These are phyloP conservation scores for Paraurostyla sp. DNA, from an alignment of 73 alveolate species.

Conservation along the genomic window DNA sequence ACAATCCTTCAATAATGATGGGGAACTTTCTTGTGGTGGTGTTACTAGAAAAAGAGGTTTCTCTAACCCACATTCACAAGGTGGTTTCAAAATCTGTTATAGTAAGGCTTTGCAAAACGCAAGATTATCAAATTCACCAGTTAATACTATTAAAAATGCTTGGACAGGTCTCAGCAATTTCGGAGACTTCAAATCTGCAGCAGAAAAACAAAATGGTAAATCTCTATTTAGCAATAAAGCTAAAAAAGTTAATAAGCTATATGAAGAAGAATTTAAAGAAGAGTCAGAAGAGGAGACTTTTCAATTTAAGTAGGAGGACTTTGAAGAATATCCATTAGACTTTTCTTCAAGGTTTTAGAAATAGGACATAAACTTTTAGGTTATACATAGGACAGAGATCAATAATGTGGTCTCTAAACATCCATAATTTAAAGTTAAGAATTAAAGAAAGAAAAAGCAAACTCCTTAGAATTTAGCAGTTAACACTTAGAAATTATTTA, in stretches of 20 bases:
- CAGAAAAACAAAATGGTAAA: background rate
- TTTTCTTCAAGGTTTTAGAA: background rate
- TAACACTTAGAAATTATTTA: too few relatives aligned
- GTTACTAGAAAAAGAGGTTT: background rate
- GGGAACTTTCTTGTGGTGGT: slow-evolving; percentile 22
- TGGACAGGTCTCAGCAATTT: slow-evolving; percentile 9
- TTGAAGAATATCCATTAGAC: slow-evolving; percentile 16
- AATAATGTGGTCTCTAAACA: too few relatives aligned
- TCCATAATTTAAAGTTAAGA: too few relatives aligned
- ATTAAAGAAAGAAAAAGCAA: too few relatives aligned
- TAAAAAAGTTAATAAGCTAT: too few relatives aligned
- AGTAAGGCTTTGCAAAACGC: background rate
- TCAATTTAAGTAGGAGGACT: background rate
- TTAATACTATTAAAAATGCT: background rate
- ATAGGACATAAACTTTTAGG: too few relatives aligned
- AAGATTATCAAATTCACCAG: slow-evolving; percentile 10
- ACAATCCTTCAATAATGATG: slow-evolving; percentile 11
- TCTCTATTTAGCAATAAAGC: too few relatives aligned
- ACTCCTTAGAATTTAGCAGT: too few relatives aligned
- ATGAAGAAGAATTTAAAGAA: background rate
- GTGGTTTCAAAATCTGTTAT: background rate
- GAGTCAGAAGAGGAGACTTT: slow-evolving; percentile 26
- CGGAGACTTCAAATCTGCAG: background rate
- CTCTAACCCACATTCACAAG: background rate
- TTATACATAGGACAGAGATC: too few relatives aligned